Evolutionary conservation across 768 basidiomycete species (phyloP), one percentile per base, ranked within the genome.

Genomic region (Trametes cubensis): DNA sequence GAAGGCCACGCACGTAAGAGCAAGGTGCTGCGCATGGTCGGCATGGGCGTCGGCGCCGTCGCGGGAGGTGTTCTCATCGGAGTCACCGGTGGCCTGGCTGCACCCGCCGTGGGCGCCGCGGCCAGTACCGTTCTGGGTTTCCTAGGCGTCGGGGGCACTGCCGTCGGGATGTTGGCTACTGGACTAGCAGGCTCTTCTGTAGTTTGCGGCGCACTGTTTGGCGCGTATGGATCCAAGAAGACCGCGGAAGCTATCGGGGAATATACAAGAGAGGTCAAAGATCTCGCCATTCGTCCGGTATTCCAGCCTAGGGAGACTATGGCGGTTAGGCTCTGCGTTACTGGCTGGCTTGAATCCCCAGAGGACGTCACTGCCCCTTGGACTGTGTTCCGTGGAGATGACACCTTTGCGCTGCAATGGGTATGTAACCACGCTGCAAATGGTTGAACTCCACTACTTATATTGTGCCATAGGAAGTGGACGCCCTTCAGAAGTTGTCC

Each of bases 321-420:
- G 41, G 81, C 77, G 0, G 80, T 84, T 3, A 72, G 82, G 44
- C 63, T 86, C 21, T 85, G 85, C 63, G 76, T 84, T 14, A 84
- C 82, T 60, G 84, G 84, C 6, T 86, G 85, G 84, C 67, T 85
- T 38, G 68, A 72, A 7, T 68, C 74, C 10, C 71, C 67, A 28
- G 75, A 76, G 6, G 83, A 85, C 65, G 80, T 85, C 23, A 76
- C 74, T 4, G 77, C 76, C 5, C 84, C 85, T 1, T 86, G 85
- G 85, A 78, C 74, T 2, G 71, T 84, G 3, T 82, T 83, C 62
- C 67, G 64, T 6, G 76, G 69, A 14, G 79, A 83, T 55, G 83
- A 85, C 61, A 84, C 83, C 0, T 83, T 79, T 66, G 84, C 83
- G 4, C 69, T 86, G 57, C 81, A 81, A 73, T 85, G 84, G 84